Conservation (phyloP, 345 rosid species). For the Populus simonii region DNA sequence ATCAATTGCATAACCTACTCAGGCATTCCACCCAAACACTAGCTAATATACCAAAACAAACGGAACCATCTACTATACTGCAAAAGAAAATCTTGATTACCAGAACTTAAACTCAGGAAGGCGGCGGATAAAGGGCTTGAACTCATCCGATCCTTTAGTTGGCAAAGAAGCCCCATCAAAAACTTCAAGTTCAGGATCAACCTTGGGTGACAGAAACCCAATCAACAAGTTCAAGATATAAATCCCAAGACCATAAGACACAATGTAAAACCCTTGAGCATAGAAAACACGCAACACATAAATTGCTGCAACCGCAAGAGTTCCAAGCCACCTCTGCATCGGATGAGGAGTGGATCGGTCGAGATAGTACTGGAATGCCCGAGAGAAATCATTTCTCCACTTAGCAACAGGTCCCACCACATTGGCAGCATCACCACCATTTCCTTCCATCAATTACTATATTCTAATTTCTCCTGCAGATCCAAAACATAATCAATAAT, state of each 20-base stretch:
- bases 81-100: slow-evolving; percentile 26
- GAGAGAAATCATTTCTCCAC: slow-evolving; percentile 51
- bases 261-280: slow-evolving; percentile 57
- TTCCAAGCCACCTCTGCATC: slow-evolving; percentile 59
- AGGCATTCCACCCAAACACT: neutral
- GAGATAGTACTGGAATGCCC: slow-evolving; percentile 62
- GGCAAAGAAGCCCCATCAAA: slow-evolving; percentile 52
- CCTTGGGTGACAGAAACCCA: slow-evolving; percentile 72
- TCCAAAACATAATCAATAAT: neutral
- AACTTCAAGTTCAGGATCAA: slow-evolving; percentile 73
- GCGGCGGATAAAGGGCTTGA: slow-evolving; percentile 75
- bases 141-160: slow-evolving; percentile 51
- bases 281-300: slow-evolving; percentile 55
- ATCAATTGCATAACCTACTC: neutral
- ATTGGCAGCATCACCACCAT: slow-evolving; percentile 33
- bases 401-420: slow-evolving; percentile 36
- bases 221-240: slow-evolving; percentile 74
- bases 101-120: slow-evolving; percentile 84
- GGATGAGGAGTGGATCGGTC: slow-evolving; percentile 71
- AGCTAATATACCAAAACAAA: neutral
- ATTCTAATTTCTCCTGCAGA: slow-evolving; percentile 11
- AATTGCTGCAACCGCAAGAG: slow-evolving; percentile 45
- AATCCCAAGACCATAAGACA: slow-evolving; percentile 67
- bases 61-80: neutral
- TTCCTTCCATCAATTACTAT: slow-evolving; percentile 35